These are phyloP conservation scores for Somion occarium DNA, from an alignment of 1,284 basidiomycete genomes.

Conservation along the genomic window DNA sequence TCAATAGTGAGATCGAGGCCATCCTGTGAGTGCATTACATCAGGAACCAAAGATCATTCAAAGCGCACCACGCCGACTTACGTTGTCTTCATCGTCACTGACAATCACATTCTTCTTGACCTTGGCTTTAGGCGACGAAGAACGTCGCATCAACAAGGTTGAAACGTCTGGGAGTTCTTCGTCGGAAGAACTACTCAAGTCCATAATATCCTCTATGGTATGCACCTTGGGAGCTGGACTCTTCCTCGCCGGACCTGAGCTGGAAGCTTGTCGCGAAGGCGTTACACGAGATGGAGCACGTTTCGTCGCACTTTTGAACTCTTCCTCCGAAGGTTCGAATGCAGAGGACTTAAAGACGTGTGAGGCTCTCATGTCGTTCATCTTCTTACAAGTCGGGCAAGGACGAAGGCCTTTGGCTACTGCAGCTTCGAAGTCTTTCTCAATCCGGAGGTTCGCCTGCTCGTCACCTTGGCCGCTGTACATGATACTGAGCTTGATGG, in stretches of 20 bases:
- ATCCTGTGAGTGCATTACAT: conserved; percentile 2
- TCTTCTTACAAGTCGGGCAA: conserved; percentile 57
- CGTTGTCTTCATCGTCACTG: conserved; percentile 14
- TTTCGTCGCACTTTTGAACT: conserved; percentile 23
- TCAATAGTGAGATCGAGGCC: conserved; percentile 10
- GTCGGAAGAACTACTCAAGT: conserved; percentile 32
- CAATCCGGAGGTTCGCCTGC: conserved; percentile 45
- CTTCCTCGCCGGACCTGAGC: not conserved
- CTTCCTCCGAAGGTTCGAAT: conserved; percentile 46
- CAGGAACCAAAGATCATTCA: not conserved
- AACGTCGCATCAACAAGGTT: conserved; percentile 19
- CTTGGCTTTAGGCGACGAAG: conserved; percentile 6
- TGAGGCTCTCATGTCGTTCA: conserved; percentile 43
- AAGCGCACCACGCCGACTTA: conserved; percentile 5
- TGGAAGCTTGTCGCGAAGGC: conserved; percentile 1
- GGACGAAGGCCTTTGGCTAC: conserved; percentile 52
- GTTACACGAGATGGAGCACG: conserved; percentile 5
- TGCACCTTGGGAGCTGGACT: conserved; percentile 1
- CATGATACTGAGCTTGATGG: too few relatives aligned
- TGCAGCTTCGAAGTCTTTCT: conserved; percentile 53
- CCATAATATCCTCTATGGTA: conserved; percentile 15
- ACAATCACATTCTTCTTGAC: conserved; percentile 23
- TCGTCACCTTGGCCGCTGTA: conserved; percentile 50
- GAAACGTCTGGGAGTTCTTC: conserved; percentile 41
- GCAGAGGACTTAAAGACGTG: conserved; percentile 49